Base-by-base conservation (phyloP, 2,329 filamentous ascomycete genomes). In the Diaporthe capsici region DNA sequence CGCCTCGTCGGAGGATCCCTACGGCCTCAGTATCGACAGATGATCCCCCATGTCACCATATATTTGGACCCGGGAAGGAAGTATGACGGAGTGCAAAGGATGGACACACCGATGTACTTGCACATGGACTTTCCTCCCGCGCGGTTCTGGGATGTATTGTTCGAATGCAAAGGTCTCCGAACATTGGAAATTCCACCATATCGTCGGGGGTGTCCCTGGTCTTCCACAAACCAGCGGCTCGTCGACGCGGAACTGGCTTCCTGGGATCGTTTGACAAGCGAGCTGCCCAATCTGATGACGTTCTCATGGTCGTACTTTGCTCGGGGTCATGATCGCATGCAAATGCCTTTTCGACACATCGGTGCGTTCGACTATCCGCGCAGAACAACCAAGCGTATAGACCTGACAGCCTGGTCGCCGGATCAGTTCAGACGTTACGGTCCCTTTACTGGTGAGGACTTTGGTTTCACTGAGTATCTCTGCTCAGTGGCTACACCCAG, bases 401-500 rank as follows among this genome's bases (percentile, higher is more conserved):
- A 51, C 44, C 7, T 51, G 3, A 17, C 3, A 17, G 31, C 1
- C 2, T 5, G 5, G 17, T n/a, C 44, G 28, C 42, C 63, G 10
- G 28, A 51, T 20, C 28, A 37, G 44, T 44, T 47, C 60, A 31
- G 5, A 2, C 20, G 2, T 8, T 4, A 25, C 37, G 12, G n/a
- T 42, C 17, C 10, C 9, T 58, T 58, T 20, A 17, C 3, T 7
- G 13, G 1, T 9, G 4, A 10, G 7, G 53, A 57, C 28, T 1
- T 4, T 20, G 1, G 0, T 1, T 34, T 34, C 7, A 28, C 13
- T 20, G 2, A 1, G 15, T 6, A 17, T 7, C 5, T 28, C 7
- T 17, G 28, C 53, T 4, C 4, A 2, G 1, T 0, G 17, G 17
- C 1, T 8, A 4, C 10, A 2, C 53, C 25, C 6, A 2, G 0